These are phyloP conservation scores for Rhizopus microsporus DNA, from an alignment of 371 early-diverging fungal species.

Conservation along the genomic window DNA sequence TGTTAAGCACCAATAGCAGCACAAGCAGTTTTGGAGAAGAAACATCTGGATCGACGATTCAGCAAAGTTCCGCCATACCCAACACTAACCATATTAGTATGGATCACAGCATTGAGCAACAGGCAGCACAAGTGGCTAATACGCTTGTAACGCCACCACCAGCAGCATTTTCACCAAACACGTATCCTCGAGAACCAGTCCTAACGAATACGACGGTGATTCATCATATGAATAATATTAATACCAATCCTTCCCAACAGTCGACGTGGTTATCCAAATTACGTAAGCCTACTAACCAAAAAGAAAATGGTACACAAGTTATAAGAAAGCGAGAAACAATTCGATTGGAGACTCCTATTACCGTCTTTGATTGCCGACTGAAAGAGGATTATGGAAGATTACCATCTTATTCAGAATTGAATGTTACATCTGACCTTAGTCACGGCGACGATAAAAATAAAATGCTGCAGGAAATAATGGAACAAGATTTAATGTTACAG, in stretches of 20 bases:
- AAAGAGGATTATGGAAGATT: conserved; percentile 52
- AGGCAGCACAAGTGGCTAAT: conserved; percentile 10
- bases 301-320: conserved; percentile 15
- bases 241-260: conserved; percentile 10
- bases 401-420: conserved; percentile 47
- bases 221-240: conserved; percentile 5
- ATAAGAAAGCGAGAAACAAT: conserved; percentile 27
- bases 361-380: conserved; percentile 38
- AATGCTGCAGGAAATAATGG: conserved; percentile 20
- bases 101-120: conserved; percentile 11
- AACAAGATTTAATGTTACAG: conserved; percentile 30
- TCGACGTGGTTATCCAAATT: conserved; percentile 25
- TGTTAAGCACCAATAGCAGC: conserved; percentile 12
- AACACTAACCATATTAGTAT: conserved; percentile 1
- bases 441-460: conserved; percentile 25
- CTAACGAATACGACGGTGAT: conserved; percentile 16
- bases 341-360: conserved; percentile 28
- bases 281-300: conserved; percentile 18
- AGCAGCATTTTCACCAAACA: conserved; percentile 14
- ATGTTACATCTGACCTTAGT: conserved; percentile 20
- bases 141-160: conserved; percentile 13
- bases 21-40: conserved; percentile 14
- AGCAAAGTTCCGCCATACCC: background rate
- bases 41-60: background rate
- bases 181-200: background rate